Percentiles rank a stretch among this genome's conserved stretches.
These are phyloP conservation scores for Aspergillus sp. DNA, from an alignment of 2,329 filamentous ascomycete genomes.

Conservation along the genomic window DNA sequence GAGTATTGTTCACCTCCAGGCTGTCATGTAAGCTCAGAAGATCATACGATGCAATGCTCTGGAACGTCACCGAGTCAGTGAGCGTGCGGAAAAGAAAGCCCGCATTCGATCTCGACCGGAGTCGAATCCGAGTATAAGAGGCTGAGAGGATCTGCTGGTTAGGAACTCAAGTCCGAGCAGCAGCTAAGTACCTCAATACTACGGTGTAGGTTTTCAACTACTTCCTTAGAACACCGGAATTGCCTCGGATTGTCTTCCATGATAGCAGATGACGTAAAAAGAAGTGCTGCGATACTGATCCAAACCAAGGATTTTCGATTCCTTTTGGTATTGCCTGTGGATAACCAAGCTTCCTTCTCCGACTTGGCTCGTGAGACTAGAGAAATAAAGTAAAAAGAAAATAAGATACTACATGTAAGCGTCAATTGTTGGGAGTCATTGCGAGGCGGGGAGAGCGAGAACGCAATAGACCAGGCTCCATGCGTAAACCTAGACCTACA, in stretches of 20 bases:
- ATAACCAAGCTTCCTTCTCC: neutral
- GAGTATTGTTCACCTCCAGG: too few relatives aligned
- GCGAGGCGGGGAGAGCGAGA: too few relatives aligned
- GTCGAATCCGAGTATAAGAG: neutral
- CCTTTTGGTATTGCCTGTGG: neutral
- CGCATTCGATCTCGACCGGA: neutral
- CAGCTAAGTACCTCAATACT: neutral
- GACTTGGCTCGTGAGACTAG: neutral
- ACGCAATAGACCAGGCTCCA: too few relatives aligned
- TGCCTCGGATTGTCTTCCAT: neutral
- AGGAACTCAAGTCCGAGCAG: conserved; percentile 11
- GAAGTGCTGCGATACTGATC: neutral
- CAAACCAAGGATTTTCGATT: neutral
- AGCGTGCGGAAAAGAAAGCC: neutral
- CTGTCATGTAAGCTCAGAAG: neutral
- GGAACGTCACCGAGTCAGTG: neutral
- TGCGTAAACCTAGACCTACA: too few relatives aligned
- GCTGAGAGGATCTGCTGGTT: neutral
- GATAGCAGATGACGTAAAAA: too few relatives aligned
- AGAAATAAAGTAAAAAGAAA: neutral
- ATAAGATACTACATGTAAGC: neutral
- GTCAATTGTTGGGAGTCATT: too few relatives aligned
- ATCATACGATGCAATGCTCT: neutral
- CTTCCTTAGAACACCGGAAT: too few relatives aligned
- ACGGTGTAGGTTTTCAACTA: neutral